Evolutionary conservation across 1,284 basidiomycete species (phyloP).

Genomic region (Earliella scabrosa): DNA sequence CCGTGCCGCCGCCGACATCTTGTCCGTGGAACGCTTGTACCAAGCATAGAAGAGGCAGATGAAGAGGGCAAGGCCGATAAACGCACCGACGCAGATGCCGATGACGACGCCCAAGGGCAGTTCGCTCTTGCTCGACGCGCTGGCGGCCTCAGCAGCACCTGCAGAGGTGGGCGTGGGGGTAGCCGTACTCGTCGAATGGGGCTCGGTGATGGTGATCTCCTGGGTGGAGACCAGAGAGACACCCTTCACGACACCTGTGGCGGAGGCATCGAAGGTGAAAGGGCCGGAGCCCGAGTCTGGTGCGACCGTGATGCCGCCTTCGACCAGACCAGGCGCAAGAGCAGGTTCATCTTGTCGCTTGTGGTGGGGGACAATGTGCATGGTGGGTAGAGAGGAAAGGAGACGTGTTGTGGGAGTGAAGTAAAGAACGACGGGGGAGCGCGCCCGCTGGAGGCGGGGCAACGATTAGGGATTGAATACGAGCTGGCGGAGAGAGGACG

Average conservation of each 20-base stretch:
- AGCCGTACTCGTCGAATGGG: background rate
- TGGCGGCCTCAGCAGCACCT: constrained; percentile 13
- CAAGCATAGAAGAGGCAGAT: constrained; percentile 34
- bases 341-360: constrained; percentile 14
- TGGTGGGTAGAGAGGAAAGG: constrained; percentile 19
- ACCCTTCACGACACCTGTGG: constrained; percentile 1
- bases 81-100: constrained; percentile 39
- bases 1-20: constrained; percentile 18
- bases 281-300: constrained; percentile 1
- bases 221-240: constrained; percentile 11
- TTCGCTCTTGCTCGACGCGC: constrained; percentile 10
- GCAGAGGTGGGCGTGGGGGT: constrained; percentile 3
- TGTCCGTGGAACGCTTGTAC: constrained; percentile 29
- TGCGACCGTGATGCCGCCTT: background rate
- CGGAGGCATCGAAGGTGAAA: constrained; percentile 23
- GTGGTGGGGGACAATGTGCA: constrained; percentile 28
- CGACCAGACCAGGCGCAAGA: constrained; percentile 11
- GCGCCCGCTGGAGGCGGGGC: constrained; percentile 28
- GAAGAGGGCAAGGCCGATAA: constrained; percentile 32
- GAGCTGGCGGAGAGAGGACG: constrained; percentile 15
- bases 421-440: constrained; percentile 36
- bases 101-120: constrained; percentile 37
- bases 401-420: constrained; percentile 17
- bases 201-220: constrained; percentile 16
- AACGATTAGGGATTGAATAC: constrained; percentile 22